Base-by-base conservation (phyloP, 495 filamentous ascomycete species). In the Patellaria atrata region DNA sequence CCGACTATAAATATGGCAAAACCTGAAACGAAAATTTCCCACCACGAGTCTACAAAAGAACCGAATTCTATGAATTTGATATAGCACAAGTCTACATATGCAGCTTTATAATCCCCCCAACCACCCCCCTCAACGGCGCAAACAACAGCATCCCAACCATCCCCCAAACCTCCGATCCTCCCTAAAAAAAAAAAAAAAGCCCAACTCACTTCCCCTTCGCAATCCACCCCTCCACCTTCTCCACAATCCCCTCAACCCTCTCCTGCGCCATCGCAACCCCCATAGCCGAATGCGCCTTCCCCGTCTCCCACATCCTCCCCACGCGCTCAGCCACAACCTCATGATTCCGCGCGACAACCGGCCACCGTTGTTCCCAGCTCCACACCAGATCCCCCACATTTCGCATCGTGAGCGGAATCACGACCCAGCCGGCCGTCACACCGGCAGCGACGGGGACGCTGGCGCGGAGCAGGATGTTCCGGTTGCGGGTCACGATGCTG, bases 351-450 rank as follows among this genome's bases (percentile, higher is more conserved):
- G 80, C 73, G 32, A 97, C 56, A 17, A 67, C 73, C 6, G 89
- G 89, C 41, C 79, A 76, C 51, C 62, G 68, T 66, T 89, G 71
- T 71, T 97, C 89, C 55, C 83, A 94, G 45, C 67, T 68, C 89
- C 87, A 94, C 16, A 75, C 53, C 40, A 94, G 61, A 47, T 81
- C 75, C 6, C 72, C 71, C 7, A 94, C 75, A 60, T 97, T 97
- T 52, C 69, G 60, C 70, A 79, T 61, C 16, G 60, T 64, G 2
- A 55, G 22, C 16, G 60, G 60, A 8, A 64, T 27, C 3, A 61
- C 51, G 8, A 51, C 52, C 30, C 53, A 52, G 23, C 51, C 58
- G 7, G 58, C 44, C 1, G 44, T 44, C 16, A 62, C 22, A 7
- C 60, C 60, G 11, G 58, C 53, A 5, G 53, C 48, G 2, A 56